Conservation (phyloP, 306 rosid species). For the Macrotyloma uniflorum region DNA sequence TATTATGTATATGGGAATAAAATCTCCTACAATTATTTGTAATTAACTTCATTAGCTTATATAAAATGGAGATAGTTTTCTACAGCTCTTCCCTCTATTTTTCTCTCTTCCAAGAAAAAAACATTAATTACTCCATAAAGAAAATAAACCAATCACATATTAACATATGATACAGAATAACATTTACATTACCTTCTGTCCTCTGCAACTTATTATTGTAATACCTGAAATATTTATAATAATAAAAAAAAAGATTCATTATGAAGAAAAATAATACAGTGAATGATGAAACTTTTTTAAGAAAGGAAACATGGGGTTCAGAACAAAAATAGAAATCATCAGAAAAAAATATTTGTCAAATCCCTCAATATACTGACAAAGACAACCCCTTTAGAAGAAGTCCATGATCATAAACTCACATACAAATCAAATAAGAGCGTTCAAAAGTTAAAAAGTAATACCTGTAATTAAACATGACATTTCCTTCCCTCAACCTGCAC, state of each 20-base stretch:
- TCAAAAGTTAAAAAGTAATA: conserved; percentile 47
- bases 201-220: conserved; percentile 79
- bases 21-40: too few species aligned
- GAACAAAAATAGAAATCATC: not conserved
- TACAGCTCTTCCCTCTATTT: too few species aligned
- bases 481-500: conserved; percentile 89
- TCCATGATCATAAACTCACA: not conserved
- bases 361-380: not conserved
- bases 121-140: not conserved
- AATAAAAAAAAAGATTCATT: not conserved
- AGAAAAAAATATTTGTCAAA: not conserved
- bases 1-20: too few species aligned
- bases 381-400: not conserved
- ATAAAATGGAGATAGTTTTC: too few species aligned
- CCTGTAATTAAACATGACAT: conserved; percentile 83
- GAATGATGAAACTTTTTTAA: conserved; percentile 1
- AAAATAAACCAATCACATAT: not conserved
- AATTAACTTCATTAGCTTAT: too few species aligned
- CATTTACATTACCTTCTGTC: conserved; percentile 69
- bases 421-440: not conserved
- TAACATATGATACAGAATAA: conserved; percentile 10
- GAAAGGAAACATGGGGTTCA: not conserved
- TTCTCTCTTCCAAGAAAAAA: not conserved
- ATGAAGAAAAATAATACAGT: conserved; percentile 2
- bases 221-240: conserved; percentile 61